Evolutionary conservation across 129 eudicot genomes (phyloP).

Genomic region (Glebionis coronaria): DNA sequence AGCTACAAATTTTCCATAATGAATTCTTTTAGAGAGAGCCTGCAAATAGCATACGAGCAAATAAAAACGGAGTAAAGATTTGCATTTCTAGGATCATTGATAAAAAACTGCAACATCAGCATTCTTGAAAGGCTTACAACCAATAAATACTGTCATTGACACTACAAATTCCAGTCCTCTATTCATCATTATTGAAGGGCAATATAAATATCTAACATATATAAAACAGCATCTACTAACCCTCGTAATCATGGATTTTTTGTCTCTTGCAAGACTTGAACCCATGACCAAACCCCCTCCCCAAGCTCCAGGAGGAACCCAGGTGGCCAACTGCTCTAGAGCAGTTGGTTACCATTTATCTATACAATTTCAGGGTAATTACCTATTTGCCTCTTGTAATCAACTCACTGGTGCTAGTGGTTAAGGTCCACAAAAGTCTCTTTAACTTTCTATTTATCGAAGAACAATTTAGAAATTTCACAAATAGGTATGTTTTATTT

Average conservation of each 20-base stretch:
- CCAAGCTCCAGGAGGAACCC: too few species aligned
- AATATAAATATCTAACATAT: not conserved
- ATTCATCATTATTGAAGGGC: not conserved
- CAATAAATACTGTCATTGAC: not conserved
- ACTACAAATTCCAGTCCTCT: not conserved
- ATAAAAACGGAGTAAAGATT: not conserved
- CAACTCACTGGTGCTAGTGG: not conserved
- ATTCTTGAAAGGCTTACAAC: not conserved
- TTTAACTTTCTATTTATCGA: not conserved
- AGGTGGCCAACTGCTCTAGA: too few species aligned
- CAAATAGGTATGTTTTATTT: not conserved
- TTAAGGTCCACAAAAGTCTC: not conserved
- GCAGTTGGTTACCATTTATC: too few species aligned
- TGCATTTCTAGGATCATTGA: not conserved
- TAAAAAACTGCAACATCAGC: not conserved
- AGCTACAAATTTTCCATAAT: constrained; percentile 92
- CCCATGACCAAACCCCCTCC: too few species aligned
- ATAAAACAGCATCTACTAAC: not conserved
- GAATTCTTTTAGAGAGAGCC: constrained; percentile 90
- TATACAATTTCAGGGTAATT: not conserved
- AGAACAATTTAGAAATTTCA: not conserved
- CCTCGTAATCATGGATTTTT: too few species aligned
- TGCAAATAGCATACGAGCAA: constrained; percentile 21
- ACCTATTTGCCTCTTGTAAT: not conserved
- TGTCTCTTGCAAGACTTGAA: too few species aligned